Evolutionary conservation across 306 rosid species (phyloP).

Genomic region (Prunus dulcis): DNA sequence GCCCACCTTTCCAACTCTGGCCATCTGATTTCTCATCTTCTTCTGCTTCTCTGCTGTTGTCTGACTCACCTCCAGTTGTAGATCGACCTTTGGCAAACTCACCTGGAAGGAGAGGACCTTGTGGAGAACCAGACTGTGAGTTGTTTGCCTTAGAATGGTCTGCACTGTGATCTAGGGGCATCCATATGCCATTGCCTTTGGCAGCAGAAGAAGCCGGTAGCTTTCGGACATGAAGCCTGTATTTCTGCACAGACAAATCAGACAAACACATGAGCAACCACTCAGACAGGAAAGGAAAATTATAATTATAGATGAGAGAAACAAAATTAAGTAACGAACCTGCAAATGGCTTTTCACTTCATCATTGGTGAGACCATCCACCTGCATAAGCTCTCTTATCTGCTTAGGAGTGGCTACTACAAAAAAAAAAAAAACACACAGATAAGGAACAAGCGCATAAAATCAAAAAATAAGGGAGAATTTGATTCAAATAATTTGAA

Average conservation of each 20-base stretch:
- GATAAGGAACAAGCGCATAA: background rate
- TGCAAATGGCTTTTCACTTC: constrained; percentile 97
- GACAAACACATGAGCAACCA: background rate
- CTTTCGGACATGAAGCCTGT: constrained; percentile 79
- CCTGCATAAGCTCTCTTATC: constrained; percentile 84
- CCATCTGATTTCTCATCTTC: constrained; percentile 80
- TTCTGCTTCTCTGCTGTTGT: constrained; percentile 56
- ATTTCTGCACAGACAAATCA: constrained; percentile 51
- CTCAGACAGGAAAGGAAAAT: background rate
- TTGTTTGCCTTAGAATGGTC: constrained; percentile 45
- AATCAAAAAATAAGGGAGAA: background rate
- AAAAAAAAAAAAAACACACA: constrained; percentile 22
- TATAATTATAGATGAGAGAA: background rate
- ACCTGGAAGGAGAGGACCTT: constrained; percentile 53
- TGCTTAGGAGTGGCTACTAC: constrained; percentile 96
- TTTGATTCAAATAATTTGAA: background rate
- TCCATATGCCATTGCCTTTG: constrained; percentile 34
- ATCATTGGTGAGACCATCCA: constrained; percentile 85
- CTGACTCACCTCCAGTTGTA: constrained; percentile 33
- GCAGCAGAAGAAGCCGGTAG: constrained; percentile 39
- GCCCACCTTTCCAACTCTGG: constrained; percentile 54
- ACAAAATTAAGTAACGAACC: constrained; percentile 28
- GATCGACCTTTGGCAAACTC: constrained; percentile 57
- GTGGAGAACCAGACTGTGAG: constrained; percentile 62
- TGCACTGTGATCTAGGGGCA: constrained; percentile 39